These are phyloP conservation scores for Talaromyces islandicus DNA, from an alignment of 2,329 filamentous ascomycete genomes.

Conservation along the genomic window DNA sequence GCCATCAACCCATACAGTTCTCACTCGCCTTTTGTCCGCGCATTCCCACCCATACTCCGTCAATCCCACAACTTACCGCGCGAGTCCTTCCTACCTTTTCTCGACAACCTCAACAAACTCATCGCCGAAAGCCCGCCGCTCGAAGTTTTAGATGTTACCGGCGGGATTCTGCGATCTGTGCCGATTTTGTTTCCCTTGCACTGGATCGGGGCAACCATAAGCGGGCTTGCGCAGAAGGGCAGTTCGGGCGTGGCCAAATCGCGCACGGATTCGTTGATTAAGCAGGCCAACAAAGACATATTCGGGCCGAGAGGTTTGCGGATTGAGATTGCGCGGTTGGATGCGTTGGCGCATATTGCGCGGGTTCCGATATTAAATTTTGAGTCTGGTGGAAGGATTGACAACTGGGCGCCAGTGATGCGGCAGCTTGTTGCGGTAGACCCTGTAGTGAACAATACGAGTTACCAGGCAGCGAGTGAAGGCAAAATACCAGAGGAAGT, in stretches of 20 bases:
- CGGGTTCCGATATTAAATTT: conserved; percentile 20
- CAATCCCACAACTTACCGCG: conserved; percentile 4
- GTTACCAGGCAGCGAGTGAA: background rate
- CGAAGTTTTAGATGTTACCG: conserved; percentile 21
- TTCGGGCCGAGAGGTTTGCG: conserved; percentile 19
- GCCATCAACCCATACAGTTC: conserved; percentile 1
- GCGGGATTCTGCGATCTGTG: conserved; percentile 18
- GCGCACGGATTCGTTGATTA: conserved; percentile 17
- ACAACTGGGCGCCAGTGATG: conserved; percentile 14
- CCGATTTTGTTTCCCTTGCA: conserved; percentile 19
- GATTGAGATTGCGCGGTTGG: conserved; percentile 21
- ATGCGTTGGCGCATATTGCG: conserved; percentile 21
- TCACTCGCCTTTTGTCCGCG: conserved; percentile 5
- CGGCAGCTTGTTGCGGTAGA: background rate
- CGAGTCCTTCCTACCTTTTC: conserved; percentile 16
- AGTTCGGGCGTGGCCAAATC: conserved; percentile 18
- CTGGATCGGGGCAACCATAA: conserved; percentile 20
- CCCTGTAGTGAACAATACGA: background rate
- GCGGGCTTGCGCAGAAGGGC: conserved; percentile 17
- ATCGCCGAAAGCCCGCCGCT: conserved; percentile 20
- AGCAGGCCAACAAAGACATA: conserved; percentile 20
- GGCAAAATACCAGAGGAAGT: background rate
- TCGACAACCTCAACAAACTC: conserved; percentile 22
- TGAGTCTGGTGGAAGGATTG: conserved; percentile 17
- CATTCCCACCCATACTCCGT: conserved; percentile 1